Evolutionary conservation across 805 yeast species (phyloP).

Genomic region (Tetrapisispora namnaoensis): DNA sequence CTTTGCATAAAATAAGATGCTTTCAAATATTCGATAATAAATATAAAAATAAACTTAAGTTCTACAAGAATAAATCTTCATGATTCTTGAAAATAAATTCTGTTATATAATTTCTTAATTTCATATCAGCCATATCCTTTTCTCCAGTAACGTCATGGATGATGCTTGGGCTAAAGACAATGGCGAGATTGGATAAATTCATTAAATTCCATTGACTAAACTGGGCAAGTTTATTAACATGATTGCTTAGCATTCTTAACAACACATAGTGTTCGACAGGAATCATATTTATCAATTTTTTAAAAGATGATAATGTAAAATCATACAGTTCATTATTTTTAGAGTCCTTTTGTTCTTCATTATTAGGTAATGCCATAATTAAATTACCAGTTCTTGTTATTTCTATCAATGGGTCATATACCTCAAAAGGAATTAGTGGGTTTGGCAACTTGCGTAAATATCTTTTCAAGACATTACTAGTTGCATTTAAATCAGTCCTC

Average conservation of each 20-base stretch:
- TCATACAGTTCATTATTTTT: slow-evolving; percentile 5
- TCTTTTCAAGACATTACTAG: slow-evolving; percentile 78
- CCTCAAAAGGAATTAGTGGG: slow-evolving; percentile 65
- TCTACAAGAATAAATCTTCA: not conserved
- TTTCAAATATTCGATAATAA: too few species aligned
- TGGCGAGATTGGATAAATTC: slow-evolving; percentile 74
- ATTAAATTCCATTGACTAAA: slow-evolving; percentile 57
- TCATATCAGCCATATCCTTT: slow-evolving; percentile 78
- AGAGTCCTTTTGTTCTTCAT: slow-evolving; percentile 7
- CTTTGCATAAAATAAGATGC: too few species aligned
- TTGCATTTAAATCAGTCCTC: slow-evolving; percentile 70
- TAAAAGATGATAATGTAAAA: slow-evolving; percentile 33
- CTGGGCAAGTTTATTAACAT: slow-evolving; percentile 50
- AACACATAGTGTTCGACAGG: slow-evolving; percentile 62
- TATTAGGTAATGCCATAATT: slow-evolving; percentile 14
- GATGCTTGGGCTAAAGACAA: slow-evolving; percentile 91
- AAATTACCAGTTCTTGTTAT: slow-evolving; percentile 34
- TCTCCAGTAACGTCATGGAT: slow-evolving; percentile 72
- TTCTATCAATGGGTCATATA: slow-evolving; percentile 57
- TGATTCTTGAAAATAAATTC: slow-evolving; percentile 41
- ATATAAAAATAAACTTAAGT: not conserved
- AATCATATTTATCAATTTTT: slow-evolving; percentile 37
- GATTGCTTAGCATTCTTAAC: slow-evolving; percentile 48
- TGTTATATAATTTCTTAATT: slow-evolving; percentile 63
- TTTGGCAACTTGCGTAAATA: slow-evolving; percentile 77